Percentiles rank a stretch among this genome's conserved stretches.
These are phyloP conservation scores for Micractinium sp. DNA, from an alignment of 139 green algal species.

Conservation along the genomic window DNA sequence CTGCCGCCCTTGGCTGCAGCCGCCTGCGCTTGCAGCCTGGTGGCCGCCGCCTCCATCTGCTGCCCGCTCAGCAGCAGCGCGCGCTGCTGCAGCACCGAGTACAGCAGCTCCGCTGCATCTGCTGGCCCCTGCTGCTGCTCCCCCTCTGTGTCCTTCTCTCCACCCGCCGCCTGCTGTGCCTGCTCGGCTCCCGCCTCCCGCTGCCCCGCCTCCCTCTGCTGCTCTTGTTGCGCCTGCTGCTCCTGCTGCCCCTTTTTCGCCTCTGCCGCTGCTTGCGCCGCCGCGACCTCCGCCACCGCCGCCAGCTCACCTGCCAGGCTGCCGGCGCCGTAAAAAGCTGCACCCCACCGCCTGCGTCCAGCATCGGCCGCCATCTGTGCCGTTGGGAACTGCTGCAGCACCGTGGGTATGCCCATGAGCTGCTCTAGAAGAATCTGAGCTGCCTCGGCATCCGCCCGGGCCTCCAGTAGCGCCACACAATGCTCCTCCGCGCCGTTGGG, in stretches of 20 bases:
- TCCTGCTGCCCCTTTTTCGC: not conserved
- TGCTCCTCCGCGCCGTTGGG: not conserved
- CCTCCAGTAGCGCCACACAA: constrained; percentile 6
- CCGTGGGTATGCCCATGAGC: not conserved
- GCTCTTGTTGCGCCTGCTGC: too few relatives aligned
- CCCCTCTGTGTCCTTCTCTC: not conserved
- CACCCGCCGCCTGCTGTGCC: not conserved
- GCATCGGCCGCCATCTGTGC: not conserved
- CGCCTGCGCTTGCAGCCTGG: not conserved
- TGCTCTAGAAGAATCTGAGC: not conserved
- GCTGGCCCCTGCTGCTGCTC: not conserved
- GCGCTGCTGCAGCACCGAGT: constrained; percentile 17
- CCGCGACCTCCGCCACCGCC: not conserved
- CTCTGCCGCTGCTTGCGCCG: not conserved
- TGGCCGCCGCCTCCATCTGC: not conserved
- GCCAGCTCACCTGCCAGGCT: not conserved
- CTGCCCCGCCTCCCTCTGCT: not conserved
- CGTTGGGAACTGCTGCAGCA: not conserved
- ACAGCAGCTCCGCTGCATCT: not conserved
- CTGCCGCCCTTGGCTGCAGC: not conserved
- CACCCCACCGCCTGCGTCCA: not conserved
- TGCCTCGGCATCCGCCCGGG: not conserved
- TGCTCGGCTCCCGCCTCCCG: not conserved
- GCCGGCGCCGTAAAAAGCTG: constrained; percentile 10
- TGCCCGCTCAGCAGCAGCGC: constrained; percentile 4